Base-by-base conservation (phyloP, 192 early-diverging fungal genomes). In the Coemansia sp. region DNA sequence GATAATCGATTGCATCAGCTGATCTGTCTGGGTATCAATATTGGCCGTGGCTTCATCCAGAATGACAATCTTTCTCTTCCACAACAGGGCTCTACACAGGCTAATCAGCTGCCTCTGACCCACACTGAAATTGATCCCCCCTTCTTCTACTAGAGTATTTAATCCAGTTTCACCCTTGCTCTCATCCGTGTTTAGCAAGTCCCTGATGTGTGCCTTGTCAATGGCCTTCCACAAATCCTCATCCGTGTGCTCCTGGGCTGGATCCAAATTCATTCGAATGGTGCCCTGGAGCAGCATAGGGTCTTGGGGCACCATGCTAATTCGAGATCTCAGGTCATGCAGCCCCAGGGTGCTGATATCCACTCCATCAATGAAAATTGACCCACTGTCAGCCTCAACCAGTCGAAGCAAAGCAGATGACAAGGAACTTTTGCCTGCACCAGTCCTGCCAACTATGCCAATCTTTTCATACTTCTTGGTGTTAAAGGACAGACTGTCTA, bases 381-480 rank as follows among this genome's bases (percentile, higher is more conserved):
- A 53, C 9, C 82, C 79, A 4, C 30, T 30, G 4, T 53, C 59
- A 21, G 82, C 60, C 46, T 83, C 80, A 46, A 84, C 75, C 31
- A 85, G 72, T 11, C 81, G 71, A 27, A 85, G 78, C 15, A 85
- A 55, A 7, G 79, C 72, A n/a, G n/a, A n/a, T n/a, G n/a, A n/a
- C n/a, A n/a, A n/a, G n/a, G n/a, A n/a, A n/a, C n/a, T n/a, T 46
- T 88, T 90, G 8, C 87, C 86, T 1, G 88, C 87, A 10, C 91
- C 91, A 1, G 90, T 91, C 7, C 93, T 77, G 12, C 93, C 93
- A 20, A 95, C 90, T 8, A 95, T 81, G 17, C 88, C 92, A 56
- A 92, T 77, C 50, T 85, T 89, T 20, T 87, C 85, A 3, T 78
- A 80, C 1, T 67, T 64, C n/a, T 67, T 77, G 31, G 90, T 67